Evolutionary conservation across 495 filamentous ascomycete genomes (phyloP).

Genomic region (Daldinia concentrica): DNA sequence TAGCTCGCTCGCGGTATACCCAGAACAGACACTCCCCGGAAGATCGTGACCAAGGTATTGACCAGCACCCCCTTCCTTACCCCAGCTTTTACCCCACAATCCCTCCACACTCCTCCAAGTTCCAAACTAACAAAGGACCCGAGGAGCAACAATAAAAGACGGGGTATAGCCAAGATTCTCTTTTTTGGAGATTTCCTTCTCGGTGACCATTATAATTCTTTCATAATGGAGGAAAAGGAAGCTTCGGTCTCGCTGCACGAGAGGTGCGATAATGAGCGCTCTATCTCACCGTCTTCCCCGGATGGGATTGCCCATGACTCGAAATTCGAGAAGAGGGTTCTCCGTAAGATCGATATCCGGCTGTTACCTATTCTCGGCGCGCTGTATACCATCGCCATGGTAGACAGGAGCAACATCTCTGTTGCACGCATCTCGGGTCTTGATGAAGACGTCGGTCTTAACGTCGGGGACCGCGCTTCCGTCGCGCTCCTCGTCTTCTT

Average conservation of each 20-base stretch:
- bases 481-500: slow-evolving; percentile 63
- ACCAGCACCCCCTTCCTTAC: slow-evolving; percentile 17
- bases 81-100: slow-evolving; percentile 32
- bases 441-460: slow-evolving; percentile 47
- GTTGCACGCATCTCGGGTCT: slow-evolving; percentile 59
- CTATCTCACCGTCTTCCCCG: background rate
- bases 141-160: slow-evolving; percentile 6
- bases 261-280: slow-evolving; percentile 19
- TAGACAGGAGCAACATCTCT: slow-evolving; percentile 51
- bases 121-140: slow-evolving; percentile 2
- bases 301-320: slow-evolving; percentile 7
- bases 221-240: slow-evolving; percentile 31
- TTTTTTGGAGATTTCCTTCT: background rate
- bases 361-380: slow-evolving; percentile 66
- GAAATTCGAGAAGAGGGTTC: slow-evolving; percentile 40
- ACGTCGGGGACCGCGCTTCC: slow-evolving; percentile 43
- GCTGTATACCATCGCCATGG: slow-evolving; percentile 47
- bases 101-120: slow-evolving; percentile 17
- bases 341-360: slow-evolving; percentile 71
- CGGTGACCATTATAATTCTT: background rate
- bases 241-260: slow-evolving; percentile 34
- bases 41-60: slow-evolving; percentile 8
- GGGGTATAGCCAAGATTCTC: background rate
- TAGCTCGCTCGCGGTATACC: slow-evolving; percentile 15
- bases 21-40: slow-evolving; percentile 14